Evolutionary conservation across 192 early-diverging fungal genomes (phyloP), one percentile per base, ranked within the genome.

Genomic region (Mortierella alpina): DNA sequence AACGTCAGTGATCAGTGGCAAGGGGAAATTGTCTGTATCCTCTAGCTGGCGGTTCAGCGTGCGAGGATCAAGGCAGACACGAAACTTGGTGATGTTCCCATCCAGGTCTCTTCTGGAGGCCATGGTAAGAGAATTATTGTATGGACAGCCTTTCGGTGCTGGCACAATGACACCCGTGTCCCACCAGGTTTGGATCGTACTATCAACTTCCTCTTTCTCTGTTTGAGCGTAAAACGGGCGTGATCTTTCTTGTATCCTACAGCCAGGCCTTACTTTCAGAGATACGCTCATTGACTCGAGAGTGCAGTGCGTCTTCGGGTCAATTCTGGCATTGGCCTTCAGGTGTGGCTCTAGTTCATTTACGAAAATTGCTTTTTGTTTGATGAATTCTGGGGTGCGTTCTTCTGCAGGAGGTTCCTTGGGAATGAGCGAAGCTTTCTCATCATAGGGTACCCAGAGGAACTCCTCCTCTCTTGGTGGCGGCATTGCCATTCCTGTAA

Each of bases 121-220:
- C 6, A 42, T 15, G 39, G 58, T 59, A 5, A 59, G 58, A 41
- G 58, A 59, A 39, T 59, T 59, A 13, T 59, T 59, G 58, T 44
- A 59, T 3, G 58, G 58, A 59, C n/a, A 40, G 0, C 58, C 41
- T 59, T 18, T 6, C 23, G 58, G 58, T n/a, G 58, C 58, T 4
- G 17, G 15, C 15, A 41, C 13, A 42, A 59, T 59, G 40, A 59
- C 13, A 6, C 57, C 57, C 5, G 7, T 59, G 7, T 23, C 57
- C 14, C 6, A 59, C 57, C 57, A 59, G 6, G 0, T 59, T 41
- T 41, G 20, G 0, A 59, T 14, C 0, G 57, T 59, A 12, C 14
- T 14, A 41, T 59, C 23, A 0, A 59, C 12, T 7, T 5, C 57
- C 8, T 59, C 57, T 2, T 23, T 59, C 15, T 41, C 22, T 6